Conservation (phyloP, 2,329 filamentous ascomycete species). For the Sporothrix protearum region DNA sequence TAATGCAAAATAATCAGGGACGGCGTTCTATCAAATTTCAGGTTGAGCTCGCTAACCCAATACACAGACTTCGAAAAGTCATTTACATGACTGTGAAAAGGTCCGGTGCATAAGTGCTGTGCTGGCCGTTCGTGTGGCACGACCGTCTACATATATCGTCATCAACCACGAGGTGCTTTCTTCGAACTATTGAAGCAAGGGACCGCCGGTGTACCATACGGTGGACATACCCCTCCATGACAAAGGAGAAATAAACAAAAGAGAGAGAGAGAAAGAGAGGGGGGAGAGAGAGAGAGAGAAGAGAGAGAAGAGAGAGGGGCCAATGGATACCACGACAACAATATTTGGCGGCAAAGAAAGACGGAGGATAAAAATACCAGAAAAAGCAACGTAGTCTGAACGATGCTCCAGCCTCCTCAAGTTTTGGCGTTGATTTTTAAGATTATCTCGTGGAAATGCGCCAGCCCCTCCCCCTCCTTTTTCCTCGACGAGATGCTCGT, state of each 20-base stretch:
- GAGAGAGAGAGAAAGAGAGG: background rate
- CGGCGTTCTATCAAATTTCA: background rate
- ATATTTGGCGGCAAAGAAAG: background rate
- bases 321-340: constrained; percentile 5
- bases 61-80: background rate
- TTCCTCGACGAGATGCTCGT: background rate
- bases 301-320: background rate
- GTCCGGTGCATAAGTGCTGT: background rate
- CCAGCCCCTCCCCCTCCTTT: background rate
- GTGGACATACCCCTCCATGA: background rate
- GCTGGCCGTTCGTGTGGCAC: background rate
- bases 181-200: background rate
- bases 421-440: background rate
- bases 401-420: background rate
- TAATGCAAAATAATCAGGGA: background rate
- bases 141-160: background rate
- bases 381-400: background rate
- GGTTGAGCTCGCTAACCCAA: background rate
- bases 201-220: background rate
- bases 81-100: background rate
- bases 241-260: background rate
- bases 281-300: background rate
- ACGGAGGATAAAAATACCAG: background rate
- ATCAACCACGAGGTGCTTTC: background rate
- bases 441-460: constrained; percentile 4